Base-by-base conservation (phyloP, 768 basidiomycete species). In the Tulasnella sp. region DNA sequence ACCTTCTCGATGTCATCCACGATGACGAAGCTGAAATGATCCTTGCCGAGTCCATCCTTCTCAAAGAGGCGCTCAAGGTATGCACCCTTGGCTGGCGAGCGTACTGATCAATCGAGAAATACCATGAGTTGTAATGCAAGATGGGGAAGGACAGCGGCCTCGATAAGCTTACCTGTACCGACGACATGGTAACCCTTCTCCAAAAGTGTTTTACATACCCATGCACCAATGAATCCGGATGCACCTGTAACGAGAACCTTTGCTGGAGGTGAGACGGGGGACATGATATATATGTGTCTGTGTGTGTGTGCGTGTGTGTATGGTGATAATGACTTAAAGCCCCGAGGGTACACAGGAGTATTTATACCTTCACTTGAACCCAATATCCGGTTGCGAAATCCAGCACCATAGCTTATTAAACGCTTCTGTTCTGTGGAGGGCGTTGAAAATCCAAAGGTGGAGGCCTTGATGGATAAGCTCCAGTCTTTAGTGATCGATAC, bases 1-100 rank as follows among this genome's bases (percentile, higher is more conserved):
- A 79, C 80, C 71, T 74, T 67, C 7, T 74, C 74, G 62, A 91
- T 85, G 65, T 93, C 88, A 43, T 79, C 75, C 0, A 91, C 86
- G 19, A 88, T 71, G 23, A 79, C 78, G 44, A 82, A 68, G 63
- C 85, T 81, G 64, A 88, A 80, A 51, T 75, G 78, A 61, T 80
- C 77, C 0, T 38, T 38, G 7, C 15, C 34, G 34, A 38, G 5
- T 15, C 78, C 81, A 60, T 77, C 78, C 0, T 71, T 66, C 15
- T 75, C 73, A 69, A 86, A 85, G 52, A 76, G 62, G 26, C 83
- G 72, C 56, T 73, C 70, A 59, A 90, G 71, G 64, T 80, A 78
- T 1, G 76, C 69, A 1, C 79, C 81, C 68, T 88, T 89, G 13
- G 71, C 73, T 8, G 67, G 66, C 2, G 79, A 78, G 11, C 88